Evolutionary conservation across 2,329 filamentous ascomycete species (phyloP).

Genomic region (Chaetomiaceae sp.): DNA sequence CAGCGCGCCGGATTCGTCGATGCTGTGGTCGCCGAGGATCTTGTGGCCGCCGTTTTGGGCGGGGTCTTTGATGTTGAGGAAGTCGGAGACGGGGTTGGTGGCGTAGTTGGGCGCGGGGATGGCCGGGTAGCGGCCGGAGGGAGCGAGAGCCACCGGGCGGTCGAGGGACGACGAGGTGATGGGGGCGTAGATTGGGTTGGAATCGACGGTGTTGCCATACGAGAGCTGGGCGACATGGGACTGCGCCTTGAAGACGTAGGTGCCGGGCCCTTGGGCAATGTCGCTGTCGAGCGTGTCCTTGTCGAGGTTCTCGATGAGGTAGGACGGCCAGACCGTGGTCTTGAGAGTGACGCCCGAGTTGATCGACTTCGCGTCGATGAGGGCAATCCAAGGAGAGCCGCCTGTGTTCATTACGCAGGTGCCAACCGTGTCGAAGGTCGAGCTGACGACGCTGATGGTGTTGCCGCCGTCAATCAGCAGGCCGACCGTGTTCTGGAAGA

Average conservation of each 20-base stretch:
- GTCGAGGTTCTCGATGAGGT: constrained; percentile 38
- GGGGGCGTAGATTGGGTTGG: constrained; percentile 35
- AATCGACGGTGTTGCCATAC: constrained; percentile 38
- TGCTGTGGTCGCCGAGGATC: constrained; percentile 34
- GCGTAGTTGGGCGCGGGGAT: constrained; percentile 37
- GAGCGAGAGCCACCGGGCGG: constrained; percentile 33
- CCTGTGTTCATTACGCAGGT: constrained; percentile 33
- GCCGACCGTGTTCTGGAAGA: constrained; percentile 37
- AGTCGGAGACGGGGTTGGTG: constrained; percentile 28
- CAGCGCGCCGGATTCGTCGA: constrained; percentile 34
- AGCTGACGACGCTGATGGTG: constrained; percentile 35
- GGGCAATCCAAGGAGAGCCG: constrained; percentile 35
- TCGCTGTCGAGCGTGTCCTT: constrained; percentile 34
- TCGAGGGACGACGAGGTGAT: constrained; percentile 26
- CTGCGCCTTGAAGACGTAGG: constrained; percentile 27
- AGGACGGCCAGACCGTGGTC: constrained; percentile 34
- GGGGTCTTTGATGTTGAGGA: constrained; percentile 39
- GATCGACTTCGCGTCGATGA: constrained; percentile 36
- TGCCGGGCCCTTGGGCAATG: constrained; percentile 30
- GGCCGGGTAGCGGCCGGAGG: constrained; percentile 32
- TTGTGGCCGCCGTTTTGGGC: constrained; percentile 32
- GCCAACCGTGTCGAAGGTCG: constrained; percentile 37
- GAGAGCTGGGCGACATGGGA: constrained; percentile 36
- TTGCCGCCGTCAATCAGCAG: constrained; percentile 33
- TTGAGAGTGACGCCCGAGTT: constrained; percentile 37